Evolutionary conservation across 345 rosid genomes (phyloP), one percentile per base, ranked within the genome.

Genomic region (Cardamine occulta): DNA sequence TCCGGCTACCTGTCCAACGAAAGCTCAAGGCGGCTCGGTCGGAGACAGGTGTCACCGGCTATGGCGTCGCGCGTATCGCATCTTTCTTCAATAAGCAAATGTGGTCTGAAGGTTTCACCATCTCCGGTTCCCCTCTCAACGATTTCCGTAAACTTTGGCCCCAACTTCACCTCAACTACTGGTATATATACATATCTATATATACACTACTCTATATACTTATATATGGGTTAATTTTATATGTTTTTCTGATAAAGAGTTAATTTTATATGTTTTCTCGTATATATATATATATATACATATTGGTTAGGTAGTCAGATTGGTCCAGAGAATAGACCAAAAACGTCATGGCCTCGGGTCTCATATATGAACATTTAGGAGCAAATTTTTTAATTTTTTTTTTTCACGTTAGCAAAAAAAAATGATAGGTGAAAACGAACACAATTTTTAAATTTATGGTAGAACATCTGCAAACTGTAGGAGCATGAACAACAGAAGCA

Each of bases 91-190:
- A 66, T 4, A 88, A 89, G 82, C 71, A 72, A 68, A 88, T 93
- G 98, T 91, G 98, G 98, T 90, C 92, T 45, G 98, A 93, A 85
- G 98, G 98, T 35, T 91, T 93, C 68, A 93, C 98, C 23, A 83
- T 93, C 62, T 74, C 82, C 35, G 94, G 91, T 29, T 88, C 97
- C 0, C 87, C 93, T 14, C 21, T 71, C 18, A 85, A 83, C 59
- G 91, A 93, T 55, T 96, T 90, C 42, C 85, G 78, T 59, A 55
- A 74, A 70, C 93, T 93, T 63, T 93, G 91, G 95, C 95, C 98
- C 10, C 45, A 63, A n/a, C 83, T 58, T 52, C 83, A 82, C 76
- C 68, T 62, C 28, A 72, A 68, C 23, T 90, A 88, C 82, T 88
- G 98, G 98, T 93, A 79, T 13, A 76, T 67, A 71, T 79, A 31